Percentiles rank a stretch among this genome's conserved stretches.
These are phyloP conservation scores for Sphaerobolus stellatus DNA, from an alignment of 1,284 basidiomycete species.

Conservation along the genomic window DNA sequence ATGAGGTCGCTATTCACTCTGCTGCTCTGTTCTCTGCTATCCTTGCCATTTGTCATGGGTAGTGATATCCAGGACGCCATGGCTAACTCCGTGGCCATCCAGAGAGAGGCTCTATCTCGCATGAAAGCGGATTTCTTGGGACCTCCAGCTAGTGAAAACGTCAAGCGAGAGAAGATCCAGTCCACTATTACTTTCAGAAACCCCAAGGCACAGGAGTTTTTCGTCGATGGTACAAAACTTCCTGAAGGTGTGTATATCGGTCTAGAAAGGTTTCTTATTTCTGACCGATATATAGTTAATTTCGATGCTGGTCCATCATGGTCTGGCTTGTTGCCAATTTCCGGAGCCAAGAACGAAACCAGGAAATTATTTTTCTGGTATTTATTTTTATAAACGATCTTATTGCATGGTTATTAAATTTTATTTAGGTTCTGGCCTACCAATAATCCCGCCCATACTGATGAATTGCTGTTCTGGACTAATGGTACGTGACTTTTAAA, in stretches of 20 bases:
- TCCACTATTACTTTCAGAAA: conserved; percentile 32
- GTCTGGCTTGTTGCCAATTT: conserved; percentile 41
- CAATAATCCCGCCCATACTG: conserved; percentile 42
- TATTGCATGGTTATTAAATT: not conserved
- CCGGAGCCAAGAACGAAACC: conserved; percentile 34
- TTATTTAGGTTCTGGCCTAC: conserved; percentile 45
- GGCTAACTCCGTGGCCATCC: conserved; percentile 46
- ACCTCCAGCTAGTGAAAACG: conserved; percentile 20
- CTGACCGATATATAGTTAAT: conserved; percentile 24
- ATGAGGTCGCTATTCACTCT: not conserved
- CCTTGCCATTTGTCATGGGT: not conserved
- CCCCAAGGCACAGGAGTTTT: conserved; percentile 33
- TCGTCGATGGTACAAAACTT: conserved; percentile 33
- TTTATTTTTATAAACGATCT: not conserved
- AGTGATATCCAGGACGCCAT: conserved; percentile 22
- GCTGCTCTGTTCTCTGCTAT: not conserved
- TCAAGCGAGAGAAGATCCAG: conserved; percentile 18
- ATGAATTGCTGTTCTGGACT: conserved; percentile 53
- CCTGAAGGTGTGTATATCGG: conserved; percentile 27
- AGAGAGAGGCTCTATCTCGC: conserved; percentile 47
- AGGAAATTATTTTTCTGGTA: conserved; percentile 49
- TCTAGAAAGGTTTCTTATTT: not conserved
- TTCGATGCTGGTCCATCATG: conserved; percentile 43
- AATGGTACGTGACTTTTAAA: conserved; percentile 21
- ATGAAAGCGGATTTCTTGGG: conserved; percentile 42